These are phyloP conservation scores for Eragrostis curvula DNA, from an alignment of 176 grass and related monocot genomes.

Conservation along the genomic window DNA sequence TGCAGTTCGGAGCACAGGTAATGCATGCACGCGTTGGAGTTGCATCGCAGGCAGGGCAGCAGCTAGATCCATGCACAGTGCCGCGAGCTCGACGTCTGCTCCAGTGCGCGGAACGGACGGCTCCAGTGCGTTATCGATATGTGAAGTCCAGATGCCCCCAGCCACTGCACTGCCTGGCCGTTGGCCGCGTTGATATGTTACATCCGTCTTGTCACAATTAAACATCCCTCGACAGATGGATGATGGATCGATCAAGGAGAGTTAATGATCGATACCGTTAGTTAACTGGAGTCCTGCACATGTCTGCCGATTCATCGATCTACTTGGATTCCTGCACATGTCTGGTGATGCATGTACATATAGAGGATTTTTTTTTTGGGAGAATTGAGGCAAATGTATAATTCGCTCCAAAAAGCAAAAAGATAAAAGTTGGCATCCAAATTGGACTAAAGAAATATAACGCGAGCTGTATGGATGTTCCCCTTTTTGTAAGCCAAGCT, in stretches of 20 bases:
- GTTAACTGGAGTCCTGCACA: neutral
- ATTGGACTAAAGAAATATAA: neutral
- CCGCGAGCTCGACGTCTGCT: conserved; percentile 9
- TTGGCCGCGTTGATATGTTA: conserved; percentile 4
- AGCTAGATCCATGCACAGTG: conserved; percentile 4
- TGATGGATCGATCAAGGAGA: neutral
- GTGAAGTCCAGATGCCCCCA: neutral
- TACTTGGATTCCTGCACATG: too few relatives aligned
- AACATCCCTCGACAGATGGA: neutral
- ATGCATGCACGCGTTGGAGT: neutral
- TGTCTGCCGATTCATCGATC: neutral
- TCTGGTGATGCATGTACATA: too few relatives aligned
- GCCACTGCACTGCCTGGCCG: neutral
- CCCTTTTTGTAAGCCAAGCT: neutral
- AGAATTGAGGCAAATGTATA: neutral
- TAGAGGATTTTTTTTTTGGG: neutral
- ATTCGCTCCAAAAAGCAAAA: too few relatives aligned
- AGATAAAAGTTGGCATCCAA: neutral
- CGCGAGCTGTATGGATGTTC: neutral
- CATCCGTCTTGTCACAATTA: conserved; percentile 8
- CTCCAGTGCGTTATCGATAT: too few relatives aligned
- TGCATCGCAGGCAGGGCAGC: too few relatives aligned
- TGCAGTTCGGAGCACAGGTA: neutral
- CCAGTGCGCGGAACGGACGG: neutral
- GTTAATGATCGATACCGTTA: neutral